Base-by-base conservation (phyloP, 1,139 yeast genomes). In the Waltiozyma solani region DNA sequence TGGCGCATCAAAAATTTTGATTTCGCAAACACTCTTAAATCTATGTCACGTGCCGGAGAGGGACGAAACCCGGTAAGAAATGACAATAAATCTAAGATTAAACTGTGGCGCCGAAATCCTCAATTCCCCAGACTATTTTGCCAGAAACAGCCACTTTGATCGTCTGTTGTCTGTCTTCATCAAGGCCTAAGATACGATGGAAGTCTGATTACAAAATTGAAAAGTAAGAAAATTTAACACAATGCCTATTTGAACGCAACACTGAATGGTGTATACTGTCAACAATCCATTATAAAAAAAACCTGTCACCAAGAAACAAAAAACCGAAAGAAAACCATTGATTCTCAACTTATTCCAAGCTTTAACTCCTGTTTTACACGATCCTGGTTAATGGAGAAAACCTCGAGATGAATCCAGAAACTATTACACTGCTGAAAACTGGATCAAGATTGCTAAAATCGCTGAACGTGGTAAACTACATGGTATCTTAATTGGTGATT, bases 401-500 rank as follows among this genome's bases (percentile, higher is more conserved):
- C 69, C 69, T 2, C 46, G 55, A 5, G 68, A 64, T 44, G 50
- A 53, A 36, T 58, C 65, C 3, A 41, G 53, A 23, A 42, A 42
- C 37, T 64, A 56, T 43, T 60, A 61, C 34, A 59, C 61, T 23
- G 53, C 68, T 32, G 63, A 65, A 31, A 66, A 65, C 47, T 68
- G 73, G 73, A 59, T 58, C 9, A 52, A 65, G 30, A 47, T 66
- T 26, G 71, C 72, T 11, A 54, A 65, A 41, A 38, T 62, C 14
- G 52, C 67, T 35, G 73, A 67, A 43, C 54, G 52, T 37, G 73
- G 71, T 0, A 67, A 67, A 48, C 59, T 69, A 46, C 66, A 65
- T 44, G 63, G 66, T 3, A 48, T 69, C 22, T 69, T 69, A 47
- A 51, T 69, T 38, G 74, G 74, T 26, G 74, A 69, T 50, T 67